These are phyloP conservation scores for Dillenia turbinata DNA, from an alignment of 164 flowering plant species.

Conservation along the genomic window DNA sequence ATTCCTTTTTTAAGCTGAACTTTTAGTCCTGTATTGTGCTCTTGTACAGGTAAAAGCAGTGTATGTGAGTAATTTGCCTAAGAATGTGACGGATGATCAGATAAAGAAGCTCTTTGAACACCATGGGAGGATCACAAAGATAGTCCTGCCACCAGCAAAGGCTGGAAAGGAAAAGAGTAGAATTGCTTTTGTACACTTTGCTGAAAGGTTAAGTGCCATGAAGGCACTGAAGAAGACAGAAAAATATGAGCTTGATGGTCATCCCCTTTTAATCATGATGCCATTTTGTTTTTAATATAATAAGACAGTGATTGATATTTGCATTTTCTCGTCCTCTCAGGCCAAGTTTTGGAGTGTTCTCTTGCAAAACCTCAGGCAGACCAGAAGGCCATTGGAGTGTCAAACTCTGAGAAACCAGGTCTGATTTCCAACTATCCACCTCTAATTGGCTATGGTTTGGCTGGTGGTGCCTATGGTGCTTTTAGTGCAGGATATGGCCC, in stretches of 20 bases:
- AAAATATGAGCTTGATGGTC: conserved; percentile 79
- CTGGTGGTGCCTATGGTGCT: conserved; percentile 56
- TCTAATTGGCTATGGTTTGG: conserved; percentile 59
- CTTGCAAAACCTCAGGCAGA: conserved; percentile 90
- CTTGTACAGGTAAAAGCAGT: conserved; percentile 72
- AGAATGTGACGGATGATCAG: conserved; percentile 58
- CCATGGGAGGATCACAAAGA: conserved; percentile 82
- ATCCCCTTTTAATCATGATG: neutral
- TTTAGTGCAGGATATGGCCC: conserved; percentile 61
- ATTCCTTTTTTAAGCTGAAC: neutral
- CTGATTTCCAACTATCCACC: conserved; percentile 59
- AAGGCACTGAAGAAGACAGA: conserved; percentile 71
- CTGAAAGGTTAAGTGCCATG: conserved; percentile 79
- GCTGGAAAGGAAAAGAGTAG: conserved; percentile 69
- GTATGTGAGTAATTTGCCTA: conserved; percentile 83
- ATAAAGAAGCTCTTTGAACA: conserved; percentile 61
- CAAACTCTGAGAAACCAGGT: conserved; percentile 46
- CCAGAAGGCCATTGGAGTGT: conserved; percentile 44
- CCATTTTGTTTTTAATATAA: neutral
- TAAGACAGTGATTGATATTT: conserved; percentile 1
- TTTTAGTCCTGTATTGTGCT: neutral
- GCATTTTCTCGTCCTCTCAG: conserved; percentile 26
- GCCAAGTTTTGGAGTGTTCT: conserved; percentile 81
- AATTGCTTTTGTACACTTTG: conserved; percentile 84
- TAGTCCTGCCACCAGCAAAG: conserved; percentile 81